Percentiles rank a stretch among this genome's conserved stretches.
Conservation (phyloP, 1,139 yeast genomes). For the Kluyveromyces sp. region DNA sequence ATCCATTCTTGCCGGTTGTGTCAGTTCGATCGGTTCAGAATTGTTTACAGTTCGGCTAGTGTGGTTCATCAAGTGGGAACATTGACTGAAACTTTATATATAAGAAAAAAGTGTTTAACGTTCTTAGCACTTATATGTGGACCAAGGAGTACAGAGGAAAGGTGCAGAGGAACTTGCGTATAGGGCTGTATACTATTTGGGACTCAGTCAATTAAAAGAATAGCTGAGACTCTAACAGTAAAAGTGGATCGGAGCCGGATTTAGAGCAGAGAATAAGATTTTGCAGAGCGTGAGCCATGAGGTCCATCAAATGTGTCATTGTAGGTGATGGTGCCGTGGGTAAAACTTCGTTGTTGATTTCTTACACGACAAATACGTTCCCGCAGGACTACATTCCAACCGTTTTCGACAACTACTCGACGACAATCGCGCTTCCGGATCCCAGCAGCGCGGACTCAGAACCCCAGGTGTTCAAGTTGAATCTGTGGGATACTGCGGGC, state of each 20-base stretch:
- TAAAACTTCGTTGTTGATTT: constrained; percentile 79
- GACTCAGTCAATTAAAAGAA: no score
- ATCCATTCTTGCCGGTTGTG: no score
- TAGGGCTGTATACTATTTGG: no score
- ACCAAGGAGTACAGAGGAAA: background rate
- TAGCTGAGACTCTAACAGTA: no score
- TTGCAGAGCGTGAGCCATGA: no score
- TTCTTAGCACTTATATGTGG: no score
- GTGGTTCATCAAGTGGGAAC: no score
- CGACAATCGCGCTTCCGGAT: constrained; percentile 54
- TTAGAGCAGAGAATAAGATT: no score
- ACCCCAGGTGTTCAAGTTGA: constrained; percentile 56
- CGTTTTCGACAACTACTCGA: constrained; percentile 83
- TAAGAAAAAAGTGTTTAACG: background rate
- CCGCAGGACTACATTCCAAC: constrained; percentile 96
- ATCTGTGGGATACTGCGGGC: constrained; percentile 98
- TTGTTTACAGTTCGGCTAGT: no score
- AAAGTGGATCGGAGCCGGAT: no score
- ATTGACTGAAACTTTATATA: background rate
- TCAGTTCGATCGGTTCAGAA: no score
- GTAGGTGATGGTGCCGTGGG: constrained; percentile 98
- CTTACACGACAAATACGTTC: constrained; percentile 88
- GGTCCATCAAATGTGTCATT: constrained; percentile 90
- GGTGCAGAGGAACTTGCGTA: background rate
- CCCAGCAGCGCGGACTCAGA: constrained; percentile 61